Base-by-base conservation (phyloP, 176 grass and related monocot species). In the Rhynchospora breviuscula region DNA sequence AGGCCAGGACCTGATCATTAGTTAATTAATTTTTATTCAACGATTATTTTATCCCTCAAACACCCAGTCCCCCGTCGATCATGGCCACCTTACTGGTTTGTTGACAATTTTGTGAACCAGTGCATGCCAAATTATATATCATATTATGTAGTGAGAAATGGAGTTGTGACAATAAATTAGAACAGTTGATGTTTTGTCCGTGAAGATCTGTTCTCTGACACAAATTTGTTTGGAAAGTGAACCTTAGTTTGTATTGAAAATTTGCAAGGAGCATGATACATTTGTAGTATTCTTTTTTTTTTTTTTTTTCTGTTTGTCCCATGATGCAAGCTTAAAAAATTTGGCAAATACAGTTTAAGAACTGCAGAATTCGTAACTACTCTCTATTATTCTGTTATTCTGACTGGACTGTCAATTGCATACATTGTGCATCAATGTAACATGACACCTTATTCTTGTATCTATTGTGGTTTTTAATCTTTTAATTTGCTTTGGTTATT, bases 1-100 rank as follows among this genome's bases (percentile, higher is more conserved):
- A 88, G 77, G 59, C 86, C 86, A 11, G 81, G 18, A 48, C 81
- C 57, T 23, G 86, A 88, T 18, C 86, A 68, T 82, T 82, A 82
- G 63, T 54, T 48, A 10, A 13, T 52, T 7, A 40, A 4, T 6
- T 82, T 64, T 82, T 40, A 67, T 82, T 81, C 25, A 31, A 57
- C 57, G 21, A 29, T 79, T 79, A 21, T 51, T 81, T 82, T 10
- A 82, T 52, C 65, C 18, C 17, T 26, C 51, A 58, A 40, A 3
- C 51, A 78, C 51, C 23, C 51, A 9, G n/a, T 22, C 54, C 31
- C 56, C 25, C 35, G 35, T 53, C 45, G 14, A 29, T 51, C 53
- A 48, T 63, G 58, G 60, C 48, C 46, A 23, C 49, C 62, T 18
- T 63, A 67, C 63, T 62, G 6, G n/a, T 33, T 67, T 82, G 3